Evolutionary conservation across 2,329 filamentous ascomycete species (phyloP), one percentile per base, ranked within the genome.

Genomic region (Sporothrix sp.): DNA sequence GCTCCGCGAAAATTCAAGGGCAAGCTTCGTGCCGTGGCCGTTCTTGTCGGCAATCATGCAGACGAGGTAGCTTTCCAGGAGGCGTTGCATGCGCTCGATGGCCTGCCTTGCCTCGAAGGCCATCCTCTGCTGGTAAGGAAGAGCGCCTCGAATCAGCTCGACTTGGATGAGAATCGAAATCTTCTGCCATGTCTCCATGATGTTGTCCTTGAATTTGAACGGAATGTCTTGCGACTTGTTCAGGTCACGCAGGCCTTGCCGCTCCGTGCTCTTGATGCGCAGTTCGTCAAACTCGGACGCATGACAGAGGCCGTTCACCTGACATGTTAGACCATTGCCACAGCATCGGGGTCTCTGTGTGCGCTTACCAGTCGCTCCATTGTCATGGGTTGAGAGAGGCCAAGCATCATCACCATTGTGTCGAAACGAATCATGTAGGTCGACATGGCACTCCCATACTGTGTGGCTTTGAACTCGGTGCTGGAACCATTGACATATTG

Each of bases 371-470:
- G 80, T 38, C 86, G 76, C 27, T 81, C 81, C 7, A 82, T 70
- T 7, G 74, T 78, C 0, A 82, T 74, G 36, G 74, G 76, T 1
- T 68, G 64, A n/a, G 77, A 75, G 48, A 93, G 70, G 0, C 70
- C 69, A 38, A 91, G 67, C 13, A 94, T 71, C 1, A 72, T 63
- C 58, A 81, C 83, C 86, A 93, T 94, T 0, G 87, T 93, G 33
- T 84, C 75, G 58, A 90, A 90, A 20, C 79, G 79, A 3, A 93
- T 71, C 68, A 87, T 91, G 62, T 91, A 94, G 43, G 80, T 78
- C 38, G 87, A 85, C 87, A 95, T 94, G 4, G 84, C 83, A 51
- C 84, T 74, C 1, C 87, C 87, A 60, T 84, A 87, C 44, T 82
- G 79, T 0, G 85, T 91, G 39, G 78, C 80, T 23, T 67, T 71